phyloP scores from a whole-genome alignment of 768 basidiomycete genomes.

The Boletus speciosus region DNA sequence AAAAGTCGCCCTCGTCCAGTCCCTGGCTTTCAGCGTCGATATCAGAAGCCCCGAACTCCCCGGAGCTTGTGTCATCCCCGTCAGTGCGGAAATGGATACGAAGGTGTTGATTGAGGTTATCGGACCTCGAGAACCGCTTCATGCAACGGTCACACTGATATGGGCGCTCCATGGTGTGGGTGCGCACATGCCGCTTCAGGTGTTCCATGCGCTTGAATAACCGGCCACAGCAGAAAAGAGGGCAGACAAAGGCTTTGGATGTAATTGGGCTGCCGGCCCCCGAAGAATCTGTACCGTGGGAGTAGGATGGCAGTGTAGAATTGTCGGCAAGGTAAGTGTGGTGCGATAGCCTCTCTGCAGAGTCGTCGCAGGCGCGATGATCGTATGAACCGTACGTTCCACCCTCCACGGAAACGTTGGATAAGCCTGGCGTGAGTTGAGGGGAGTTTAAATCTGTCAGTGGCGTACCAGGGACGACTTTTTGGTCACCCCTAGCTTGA shows the following conservation, averaged over 20 bases:
- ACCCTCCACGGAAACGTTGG: slow-evolving; percentile 20
- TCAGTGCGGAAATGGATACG: slow-evolving; percentile 60
- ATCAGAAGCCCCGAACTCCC: slow-evolving; percentile 26
- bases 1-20: slow-evolving; percentile 32
- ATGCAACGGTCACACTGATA: slow-evolving; percentile 71
- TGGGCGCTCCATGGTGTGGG: slow-evolving; percentile 87
- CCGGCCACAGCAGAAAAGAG: slow-evolving; percentile 77
- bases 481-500: slow-evolving; percentile 57
- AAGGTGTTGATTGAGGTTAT: slow-evolving; percentile 84
- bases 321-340: slow-evolving; percentile 16
- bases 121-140: slow-evolving; percentile 84
- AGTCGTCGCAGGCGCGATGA: slow-evolving; percentile 17
- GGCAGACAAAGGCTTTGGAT: slow-evolving; percentile 74
- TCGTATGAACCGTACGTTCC: slow-evolving; percentile 20
- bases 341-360: slow-evolving; percentile 16
- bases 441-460: slow-evolving; percentile 14
- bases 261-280: slow-evolving; percentile 32
- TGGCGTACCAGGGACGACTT: slow-evolving; percentile 20
- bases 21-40: slow-evolving; percentile 34
- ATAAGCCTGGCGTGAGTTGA: slow-evolving; percentile 20
- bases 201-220: slow-evolving; percentile 93
- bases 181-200: slow-evolving; percentile 80
- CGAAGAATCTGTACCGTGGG: slow-evolving; percentile 19
- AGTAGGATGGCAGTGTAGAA: slow-evolving; percentile 16
- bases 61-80: slow-evolving; percentile 27